Conservation (phyloP, 305 asterid species). For the Solanum hybrid region DNA sequence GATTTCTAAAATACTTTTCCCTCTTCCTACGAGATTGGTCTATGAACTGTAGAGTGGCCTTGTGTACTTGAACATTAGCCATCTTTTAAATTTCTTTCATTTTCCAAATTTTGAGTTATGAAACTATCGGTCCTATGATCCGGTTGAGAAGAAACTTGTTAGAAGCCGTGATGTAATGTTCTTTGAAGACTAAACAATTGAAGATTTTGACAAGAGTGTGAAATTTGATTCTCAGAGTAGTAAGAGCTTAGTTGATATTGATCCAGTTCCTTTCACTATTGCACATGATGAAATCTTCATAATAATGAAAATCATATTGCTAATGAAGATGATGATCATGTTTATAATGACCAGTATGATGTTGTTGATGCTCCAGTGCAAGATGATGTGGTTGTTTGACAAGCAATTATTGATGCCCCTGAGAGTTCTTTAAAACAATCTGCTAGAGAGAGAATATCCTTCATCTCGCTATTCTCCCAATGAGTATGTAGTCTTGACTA, state of each 20-base stretch:
- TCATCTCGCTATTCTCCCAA: neutral
- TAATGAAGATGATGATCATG: neutral
- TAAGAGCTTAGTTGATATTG: neutral
- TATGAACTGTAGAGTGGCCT: no score
- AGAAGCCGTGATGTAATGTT: neutral
- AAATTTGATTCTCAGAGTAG: neutral
- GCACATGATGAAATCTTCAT: neutral
- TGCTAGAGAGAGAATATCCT: neutral
- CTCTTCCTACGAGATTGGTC: no score
- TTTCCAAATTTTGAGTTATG: no score
- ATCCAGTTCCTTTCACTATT: neutral
- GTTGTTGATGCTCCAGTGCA: neutral
- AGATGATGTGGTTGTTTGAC: neutral
- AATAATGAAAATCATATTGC: neutral
- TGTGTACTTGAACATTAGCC: no score
- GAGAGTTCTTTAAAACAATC: neutral
- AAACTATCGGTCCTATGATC: neutral
- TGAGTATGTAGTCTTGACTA: neutral
- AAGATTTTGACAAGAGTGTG: neutral
- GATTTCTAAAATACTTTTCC: no score
- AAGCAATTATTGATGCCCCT: neutral
- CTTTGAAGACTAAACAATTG: neutral
- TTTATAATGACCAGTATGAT: neutral
- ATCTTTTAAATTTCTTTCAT: no score
- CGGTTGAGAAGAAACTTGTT: neutral